Evolutionary conservation across 768 basidiomycete genomes (phyloP).

Genomic region (Kwoniella pini): DNA sequence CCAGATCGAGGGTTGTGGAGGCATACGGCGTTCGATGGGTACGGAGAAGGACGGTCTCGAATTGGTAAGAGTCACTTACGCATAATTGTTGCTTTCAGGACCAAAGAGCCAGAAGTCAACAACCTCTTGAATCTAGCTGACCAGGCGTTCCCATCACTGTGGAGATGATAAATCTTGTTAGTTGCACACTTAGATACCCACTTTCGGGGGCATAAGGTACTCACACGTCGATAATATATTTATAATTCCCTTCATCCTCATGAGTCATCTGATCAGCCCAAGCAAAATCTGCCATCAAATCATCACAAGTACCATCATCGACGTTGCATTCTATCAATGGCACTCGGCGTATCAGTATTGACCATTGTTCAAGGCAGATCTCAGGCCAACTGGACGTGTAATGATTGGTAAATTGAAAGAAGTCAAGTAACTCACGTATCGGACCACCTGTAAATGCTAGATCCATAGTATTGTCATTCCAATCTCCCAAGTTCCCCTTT

Average conservation of each 20-base stretch:
- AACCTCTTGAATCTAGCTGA: slow-evolving; percentile 51
- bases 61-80: no score
- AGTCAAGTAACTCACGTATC: slow-evolving; percentile 12
- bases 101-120: slow-evolving; percentile 38
- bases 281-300: slow-evolving; percentile 36
- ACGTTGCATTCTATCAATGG: slow-evolving; percentile 31
- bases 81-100: slow-evolving; percentile 52
- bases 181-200: no score
- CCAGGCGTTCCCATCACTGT: slow-evolving; percentile 53
- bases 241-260: slow-evolving; percentile 45
- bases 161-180: neutral
- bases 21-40: no score
- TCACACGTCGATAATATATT: slow-evolving; percentile 52
- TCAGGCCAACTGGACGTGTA: no score
- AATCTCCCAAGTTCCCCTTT: neutral
- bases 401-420: no score
- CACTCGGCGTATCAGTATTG: no score
- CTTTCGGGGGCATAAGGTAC: slow-evolving; percentile 7
- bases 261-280: slow-evolving; percentile 34
- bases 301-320: slow-evolving; percentile 49
- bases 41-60: no score
- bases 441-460: slow-evolving; percentile 21
- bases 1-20: no score
- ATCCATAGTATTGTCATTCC: slow-evolving; percentile 19
- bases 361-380: no score